phyloP scores from a whole-genome alignment of 495 filamentous ascomycete genomes.

The Penicillium canescens region DNA sequence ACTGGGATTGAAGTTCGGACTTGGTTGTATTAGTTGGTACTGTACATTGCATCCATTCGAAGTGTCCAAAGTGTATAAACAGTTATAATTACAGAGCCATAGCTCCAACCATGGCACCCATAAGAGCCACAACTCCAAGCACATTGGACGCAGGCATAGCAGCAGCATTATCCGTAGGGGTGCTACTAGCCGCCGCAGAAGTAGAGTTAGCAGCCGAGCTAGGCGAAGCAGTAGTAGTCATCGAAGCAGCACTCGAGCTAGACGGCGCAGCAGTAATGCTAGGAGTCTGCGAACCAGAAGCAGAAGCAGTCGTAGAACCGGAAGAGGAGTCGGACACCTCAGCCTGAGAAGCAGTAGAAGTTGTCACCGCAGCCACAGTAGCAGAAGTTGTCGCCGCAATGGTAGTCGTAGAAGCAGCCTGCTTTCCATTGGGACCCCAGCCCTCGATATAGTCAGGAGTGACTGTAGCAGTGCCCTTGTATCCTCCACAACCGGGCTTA shows the following conservation, averaged over 20 bases:
- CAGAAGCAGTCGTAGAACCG: conserved; percentile 9
- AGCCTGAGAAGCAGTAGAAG: conserved; percentile 10
- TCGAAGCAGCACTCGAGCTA: conserved; percentile 12
- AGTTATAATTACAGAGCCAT: conserved; percentile 14
- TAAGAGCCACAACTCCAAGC: conserved; percentile 15
- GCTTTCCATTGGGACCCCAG: conserved; percentile 28
- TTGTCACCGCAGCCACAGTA: neutral
- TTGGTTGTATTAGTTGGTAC: conserved; percentile 1
- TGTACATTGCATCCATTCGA: neutral
- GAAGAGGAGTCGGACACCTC: conserved; percentile 4
- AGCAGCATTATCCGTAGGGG: conserved; percentile 14
- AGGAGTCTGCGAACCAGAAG: neutral
- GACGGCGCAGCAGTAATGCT: conserved; percentile 19
- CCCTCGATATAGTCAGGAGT: conserved; percentile 50
- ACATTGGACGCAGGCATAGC: conserved; percentile 3
- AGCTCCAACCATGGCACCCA: conserved; percentile 34
- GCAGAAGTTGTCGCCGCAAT: conserved; percentile 12
- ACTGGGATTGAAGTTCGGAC: conserved; percentile 12
- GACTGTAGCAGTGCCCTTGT: conserved; percentile 57
- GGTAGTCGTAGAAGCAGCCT: conserved; percentile 18
- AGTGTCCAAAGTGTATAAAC: neutral
- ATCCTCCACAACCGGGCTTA: conserved; percentile 59
- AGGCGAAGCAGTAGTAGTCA: conserved; percentile 15
- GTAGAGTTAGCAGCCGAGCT: conserved; percentile 6
- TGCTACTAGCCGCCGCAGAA: conserved; percentile 9